Percentiles rank a stretch among this genome's conserved stretches.
Conservation (phyloP, 2,329 filamentous ascomycete species). For the Aspergillus transmontanensis region DNA sequence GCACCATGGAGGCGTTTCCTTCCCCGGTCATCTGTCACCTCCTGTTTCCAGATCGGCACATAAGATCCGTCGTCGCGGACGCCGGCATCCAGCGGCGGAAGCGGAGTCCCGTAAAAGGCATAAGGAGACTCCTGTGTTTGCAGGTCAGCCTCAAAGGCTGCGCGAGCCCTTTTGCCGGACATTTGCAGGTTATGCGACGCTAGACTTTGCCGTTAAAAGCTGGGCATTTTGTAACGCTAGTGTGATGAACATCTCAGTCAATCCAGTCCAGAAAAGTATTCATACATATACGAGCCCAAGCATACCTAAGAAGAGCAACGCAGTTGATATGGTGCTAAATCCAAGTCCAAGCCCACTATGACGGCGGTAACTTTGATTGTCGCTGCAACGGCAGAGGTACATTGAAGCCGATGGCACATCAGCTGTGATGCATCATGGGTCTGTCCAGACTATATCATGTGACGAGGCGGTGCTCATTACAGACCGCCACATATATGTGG, state of each 20-base stretch:
- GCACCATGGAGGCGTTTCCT: slow-evolving; percentile 90
- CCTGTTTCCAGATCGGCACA: slow-evolving; percentile 96
- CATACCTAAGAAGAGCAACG: neutral
- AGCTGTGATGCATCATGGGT: neutral
- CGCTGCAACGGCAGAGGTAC: neutral
- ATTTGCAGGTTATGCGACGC: slow-evolving; percentile 46
- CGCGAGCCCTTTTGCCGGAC: slow-evolving; percentile 78
- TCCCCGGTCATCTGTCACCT: slow-evolving; percentile 89
- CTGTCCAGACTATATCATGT: neutral
- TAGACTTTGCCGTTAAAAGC: neutral
- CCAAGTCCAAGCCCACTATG: neutral
- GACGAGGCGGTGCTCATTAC: neutral
- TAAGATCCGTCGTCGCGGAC: slow-evolving; percentile 88
- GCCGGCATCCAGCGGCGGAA: slow-evolving; percentile 75
- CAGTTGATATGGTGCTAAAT: no score
- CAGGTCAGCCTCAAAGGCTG: slow-evolving; percentile 75
- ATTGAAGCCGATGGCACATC: neutral
- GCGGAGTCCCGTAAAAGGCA: slow-evolving; percentile 78
- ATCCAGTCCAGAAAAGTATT: neutral
- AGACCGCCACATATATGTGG: neutral
- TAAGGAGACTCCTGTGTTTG: slow-evolving; percentile 70
- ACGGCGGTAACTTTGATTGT: neutral
- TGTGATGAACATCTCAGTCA: slow-evolving; percentile 1
- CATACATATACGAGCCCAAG: neutral
- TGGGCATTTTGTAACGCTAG: neutral